Percentiles rank a stretch among this genome's conserved stretches.
phyloP scores from a whole-genome alignment of 2,329 filamentous ascomycete genomes.

The Beauveria sp. region DNA sequence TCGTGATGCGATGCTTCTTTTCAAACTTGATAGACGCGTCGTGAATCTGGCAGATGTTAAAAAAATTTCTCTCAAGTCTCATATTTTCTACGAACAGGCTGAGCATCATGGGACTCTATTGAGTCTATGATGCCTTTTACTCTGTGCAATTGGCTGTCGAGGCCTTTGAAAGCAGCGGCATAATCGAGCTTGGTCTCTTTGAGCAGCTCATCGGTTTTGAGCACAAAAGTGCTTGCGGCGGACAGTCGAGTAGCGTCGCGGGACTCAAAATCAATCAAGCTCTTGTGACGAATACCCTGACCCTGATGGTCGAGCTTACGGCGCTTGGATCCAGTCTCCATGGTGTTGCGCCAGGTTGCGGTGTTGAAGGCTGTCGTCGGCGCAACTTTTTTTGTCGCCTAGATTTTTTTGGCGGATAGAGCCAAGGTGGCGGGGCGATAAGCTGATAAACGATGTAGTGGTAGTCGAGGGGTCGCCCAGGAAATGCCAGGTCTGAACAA shows the following conservation, averaged over 20 bases:
- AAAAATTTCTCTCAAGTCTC: background rate
- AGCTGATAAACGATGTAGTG: conserved; percentile 18
- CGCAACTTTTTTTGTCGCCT: background rate
- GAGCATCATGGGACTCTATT: conserved; percentile 39
- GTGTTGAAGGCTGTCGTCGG: background rate
- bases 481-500: too few relatives aligned
- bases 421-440: conserved; percentile 21
- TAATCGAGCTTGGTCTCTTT: conserved; percentile 48
- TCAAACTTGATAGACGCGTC: conserved; percentile 63
- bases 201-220: conserved; percentile 54
- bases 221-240: conserved; percentile 46
- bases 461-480: background rate
- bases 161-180: conserved; percentile 36
- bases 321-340: conserved; percentile 42
- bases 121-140: conserved; percentile 47
- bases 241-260: conserved; percentile 32
- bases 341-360: conserved; percentile 19
- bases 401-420: conserved; percentile 5
- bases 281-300: conserved; percentile 25
- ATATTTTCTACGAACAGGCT: conserved; percentile 35
- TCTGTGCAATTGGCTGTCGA: conserved; percentile 41
- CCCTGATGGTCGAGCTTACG: conserved; percentile 39
- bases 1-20: conserved; percentile 57
- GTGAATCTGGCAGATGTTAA: conserved; percentile 43
- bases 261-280: conserved; percentile 34